A percentile compares a stretch with the other conserved stretches of the same genome.
Conservation (phyloP, 345 rosid genomes). For the Eucalyptus decipiens region DNA sequence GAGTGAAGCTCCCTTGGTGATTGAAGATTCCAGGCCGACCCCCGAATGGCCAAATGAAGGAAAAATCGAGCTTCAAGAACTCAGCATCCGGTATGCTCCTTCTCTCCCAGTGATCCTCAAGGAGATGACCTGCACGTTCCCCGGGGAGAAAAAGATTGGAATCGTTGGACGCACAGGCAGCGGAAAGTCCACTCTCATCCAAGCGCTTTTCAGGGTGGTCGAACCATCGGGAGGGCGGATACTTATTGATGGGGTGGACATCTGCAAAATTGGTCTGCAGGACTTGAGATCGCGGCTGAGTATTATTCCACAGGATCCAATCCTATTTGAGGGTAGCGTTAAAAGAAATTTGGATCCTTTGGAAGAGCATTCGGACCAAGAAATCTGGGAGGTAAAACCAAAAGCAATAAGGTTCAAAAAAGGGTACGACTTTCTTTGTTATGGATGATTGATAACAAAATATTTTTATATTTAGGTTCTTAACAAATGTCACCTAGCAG, state of each 20-base stretch:
- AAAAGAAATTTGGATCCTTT: slow-evolving; percentile 72
- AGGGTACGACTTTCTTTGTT: background rate
- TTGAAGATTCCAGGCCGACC: slow-evolving; percentile 22
- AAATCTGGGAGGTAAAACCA: slow-evolving; percentile 57
- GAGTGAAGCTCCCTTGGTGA: slow-evolving; percentile 43
- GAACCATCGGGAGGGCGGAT: slow-evolving; percentile 68
- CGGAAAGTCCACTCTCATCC: slow-evolving; percentile 81
- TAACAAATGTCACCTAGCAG: slow-evolving; percentile 37
- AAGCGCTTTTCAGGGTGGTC: slow-evolving; percentile 78
- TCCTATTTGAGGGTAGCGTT: slow-evolving; percentile 69
- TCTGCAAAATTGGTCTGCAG: slow-evolving; percentile 57
- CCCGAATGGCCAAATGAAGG: slow-evolving; percentile 50
- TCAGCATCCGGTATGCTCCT: slow-evolving; percentile 40
- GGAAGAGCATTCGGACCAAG: slow-evolving; percentile 55
- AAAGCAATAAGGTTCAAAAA: background rate
- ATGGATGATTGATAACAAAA: background rate
- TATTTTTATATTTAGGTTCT: slow-evolving; percentile 14
- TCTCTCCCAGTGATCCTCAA: slow-evolving; percentile 49
- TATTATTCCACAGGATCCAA: slow-evolving; percentile 83
- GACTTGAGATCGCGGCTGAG: slow-evolving; percentile 71
- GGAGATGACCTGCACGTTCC: slow-evolving; percentile 60
- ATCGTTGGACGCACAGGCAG: slow-evolving; percentile 94
- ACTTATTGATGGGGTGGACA: slow-evolving; percentile 65
- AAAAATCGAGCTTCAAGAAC: slow-evolving; percentile 31
- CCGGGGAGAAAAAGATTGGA: slow-evolving; percentile 57